A percentile compares a stretch with the other conserved stretches of the same genome.
These are phyloP conservation scores for Penicillium flavigenum DNA, from an alignment of 495 filamentous ascomycete genomes.

Conservation along the genomic window DNA sequence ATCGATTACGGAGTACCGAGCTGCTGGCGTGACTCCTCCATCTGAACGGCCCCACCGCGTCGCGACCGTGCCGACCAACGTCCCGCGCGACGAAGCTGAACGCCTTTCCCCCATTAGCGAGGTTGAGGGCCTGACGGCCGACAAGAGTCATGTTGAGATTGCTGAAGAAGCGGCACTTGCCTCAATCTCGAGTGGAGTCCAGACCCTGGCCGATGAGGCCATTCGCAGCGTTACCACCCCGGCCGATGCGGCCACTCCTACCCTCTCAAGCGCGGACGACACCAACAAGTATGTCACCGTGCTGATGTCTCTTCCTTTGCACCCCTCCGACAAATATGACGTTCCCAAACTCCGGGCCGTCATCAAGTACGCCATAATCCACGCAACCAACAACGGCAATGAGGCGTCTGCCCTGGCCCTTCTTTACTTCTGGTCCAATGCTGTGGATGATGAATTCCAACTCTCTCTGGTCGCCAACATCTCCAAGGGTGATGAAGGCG, in stretches of 20 bases:
- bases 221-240: constrained; percentile 3
- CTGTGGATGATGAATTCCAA: constrained; percentile 23
- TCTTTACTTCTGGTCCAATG: constrained; percentile 25
- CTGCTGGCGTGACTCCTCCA: constrained; percentile 22
- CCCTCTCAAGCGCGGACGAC: constrained; percentile 2
- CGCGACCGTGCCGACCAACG: constrained; percentile 6
- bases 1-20: constrained; percentile 25
- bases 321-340: constrained; percentile 18
- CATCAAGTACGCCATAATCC: constrained; percentile 17
- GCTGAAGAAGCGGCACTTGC: neutral
- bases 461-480: constrained; percentile 25
- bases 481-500: neutral
- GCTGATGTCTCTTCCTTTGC: constrained; percentile 18
- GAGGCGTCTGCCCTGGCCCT: constrained; percentile 17
- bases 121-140: neutral
- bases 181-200: neutral
- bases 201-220: constrained; percentile 2
- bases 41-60: constrained; percentile 20
- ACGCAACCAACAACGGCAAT: constrained; percentile 3
- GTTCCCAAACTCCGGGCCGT: constrained; percentile 15
- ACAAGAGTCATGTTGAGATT: constrained; percentile 12
- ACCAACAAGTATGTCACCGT: constrained; percentile 13
- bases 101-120: constrained; percentile 6
- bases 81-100: constrained; percentile 11
- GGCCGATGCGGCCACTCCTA: constrained; percentile 3